Conservation (phyloP, 2,329 filamentous ascomycete genomes). For the Seiridium cupressi region DNA sequence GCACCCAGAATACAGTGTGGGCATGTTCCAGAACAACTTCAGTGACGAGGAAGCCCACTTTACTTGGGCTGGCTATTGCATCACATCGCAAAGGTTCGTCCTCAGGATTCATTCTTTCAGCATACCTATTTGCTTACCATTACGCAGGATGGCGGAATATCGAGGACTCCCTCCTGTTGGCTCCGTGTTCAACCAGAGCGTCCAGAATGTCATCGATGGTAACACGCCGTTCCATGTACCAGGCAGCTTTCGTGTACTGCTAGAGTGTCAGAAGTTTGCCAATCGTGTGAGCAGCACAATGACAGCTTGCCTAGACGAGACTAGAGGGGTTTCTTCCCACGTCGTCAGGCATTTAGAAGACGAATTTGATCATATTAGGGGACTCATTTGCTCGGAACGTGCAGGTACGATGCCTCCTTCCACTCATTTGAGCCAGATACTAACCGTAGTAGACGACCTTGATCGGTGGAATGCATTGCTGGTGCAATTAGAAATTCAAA, state of each 20-base stretch:
- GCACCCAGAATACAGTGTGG: constrained; percentile 46
- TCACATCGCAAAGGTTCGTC: constrained; percentile 46
- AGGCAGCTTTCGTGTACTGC: constrained; percentile 41
- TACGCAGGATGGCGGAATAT: constrained; percentile 37
- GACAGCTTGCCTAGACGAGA: constrained; percentile 43
- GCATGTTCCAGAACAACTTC: constrained; percentile 39
- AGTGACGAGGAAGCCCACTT: constrained; percentile 51
- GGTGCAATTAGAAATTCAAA: constrained; percentile 51
- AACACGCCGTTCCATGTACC: constrained; percentile 39
- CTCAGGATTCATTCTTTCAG: not conserved
- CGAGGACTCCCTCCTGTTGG: constrained; percentile 45
- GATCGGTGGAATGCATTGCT: constrained; percentile 48
- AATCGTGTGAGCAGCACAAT: constrained; percentile 48
- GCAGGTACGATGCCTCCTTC: constrained; percentile 36
- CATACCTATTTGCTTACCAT: constrained; percentile 12
- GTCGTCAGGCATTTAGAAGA: constrained; percentile 49
- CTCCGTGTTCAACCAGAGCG: constrained; percentile 45
- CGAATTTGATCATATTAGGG: constrained; percentile 48
- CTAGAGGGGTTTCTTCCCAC: constrained; percentile 43
- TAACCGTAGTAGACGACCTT: constrained; percentile 34
- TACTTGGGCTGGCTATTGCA: constrained; percentile 53
- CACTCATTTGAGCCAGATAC: not conserved
- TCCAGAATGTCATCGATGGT: constrained; percentile 42
- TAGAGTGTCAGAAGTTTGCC: constrained; percentile 50
- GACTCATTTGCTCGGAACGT: constrained; percentile 42